Base-by-base conservation (phyloP, 495 filamentous ascomycete species). In the Aspergillus bertholletiae region DNA sequence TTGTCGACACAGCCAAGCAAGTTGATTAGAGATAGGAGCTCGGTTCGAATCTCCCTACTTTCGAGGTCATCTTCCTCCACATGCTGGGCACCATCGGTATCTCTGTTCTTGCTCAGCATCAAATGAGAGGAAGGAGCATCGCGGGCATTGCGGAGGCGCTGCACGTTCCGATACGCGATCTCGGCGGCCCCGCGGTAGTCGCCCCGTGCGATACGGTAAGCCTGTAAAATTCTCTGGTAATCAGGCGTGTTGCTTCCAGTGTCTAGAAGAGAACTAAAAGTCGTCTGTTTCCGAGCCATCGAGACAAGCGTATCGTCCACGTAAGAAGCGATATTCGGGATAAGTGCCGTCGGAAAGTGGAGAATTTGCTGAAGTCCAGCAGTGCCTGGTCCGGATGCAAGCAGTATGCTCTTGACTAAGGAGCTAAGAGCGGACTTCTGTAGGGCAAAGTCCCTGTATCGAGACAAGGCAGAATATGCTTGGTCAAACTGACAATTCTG, bases 161-260 rank as follows among this genome's bases (percentile, higher is more conserved):
- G 82, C 13, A 89, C 75, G 17, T 78, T 77, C 46, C 84, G 78
- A 35, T 92, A 78, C 22, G 95, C 79, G 41, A 91, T 80, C 41
- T 86, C 81, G 0, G 94, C 92, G 2, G 89, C 94, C 46, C 93
- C 94, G 34, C 92, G 89, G 72, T 89, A 94, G 67, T 98, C 89
- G 51, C 83, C 80, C 47, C 85, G 87, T 57, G 83, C 82, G 52
- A 96, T 85, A 49, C 95, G 85, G 80, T 90, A 97, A 20, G 92
- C 84, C 59, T 96, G 94, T 24, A 97, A 82, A 40, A 96, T 85
- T 60, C 90, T 87, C 63, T 87, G 87, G 69, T 88, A 92, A 7
- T 79, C 75, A 0, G 72, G 70, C 1, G 69, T 67, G 53, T 47
- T 57, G 34, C 52, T 66, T 26, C 63, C 68, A 11, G 61, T 55